Base-by-base conservation (phyloP, 2,329 filamentous ascomycete genomes). In the Diaporthe citriasiana region DNA sequence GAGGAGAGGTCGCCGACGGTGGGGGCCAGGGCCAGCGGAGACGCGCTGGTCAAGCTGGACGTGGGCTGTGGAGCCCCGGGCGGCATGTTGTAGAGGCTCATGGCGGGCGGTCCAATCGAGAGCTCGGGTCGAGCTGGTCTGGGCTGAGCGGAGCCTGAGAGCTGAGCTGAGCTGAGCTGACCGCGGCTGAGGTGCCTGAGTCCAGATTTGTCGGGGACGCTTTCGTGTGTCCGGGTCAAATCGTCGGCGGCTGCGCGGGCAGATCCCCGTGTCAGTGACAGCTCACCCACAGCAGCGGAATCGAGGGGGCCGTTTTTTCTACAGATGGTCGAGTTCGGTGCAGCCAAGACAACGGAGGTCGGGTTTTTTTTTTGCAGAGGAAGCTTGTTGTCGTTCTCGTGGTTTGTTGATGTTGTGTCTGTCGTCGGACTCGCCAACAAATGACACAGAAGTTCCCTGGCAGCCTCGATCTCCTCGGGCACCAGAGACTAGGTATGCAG, bases 1-100 rank as follows among this genome's bases (percentile, higher is more conserved):
- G 65, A 68, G 50, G 19, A 35, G 51, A 73, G 68, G 27, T 74
- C 71, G 56, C 73, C 55, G 72, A 70, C 74, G 40, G 72, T 71
- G 47, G 75, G 73, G 19, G 70, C 73, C 27, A 73, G 73, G 13
- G 70, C 73, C 40, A 73, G 51, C 42, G 75, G 73, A 38, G 75
- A 76, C 47, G 66, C 73, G 53, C 27, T 68, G 59, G 70, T 73
- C 25, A 74, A 70, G 19, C 69, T 70, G 19, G 60, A 38, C 15
- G 33, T 3, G 13, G 71, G 66, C 40, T 51, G 72, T 47, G 74
- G 45, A 25, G 55, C 70, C 45, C 30, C 66, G 35, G 72, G 50
- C 3, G 69, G 60, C 25, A 56, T 56, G 38, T 60, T 65, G 60
- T 74, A 75, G 35, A 75, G 35, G 30, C 73, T 70, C 74, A 75